These are phyloP conservation scores for bread wheat (Triticum aestivum) DNA, from an alignment of 176 grass and related monocot genomes.

Conservation along the genomic window DNA sequence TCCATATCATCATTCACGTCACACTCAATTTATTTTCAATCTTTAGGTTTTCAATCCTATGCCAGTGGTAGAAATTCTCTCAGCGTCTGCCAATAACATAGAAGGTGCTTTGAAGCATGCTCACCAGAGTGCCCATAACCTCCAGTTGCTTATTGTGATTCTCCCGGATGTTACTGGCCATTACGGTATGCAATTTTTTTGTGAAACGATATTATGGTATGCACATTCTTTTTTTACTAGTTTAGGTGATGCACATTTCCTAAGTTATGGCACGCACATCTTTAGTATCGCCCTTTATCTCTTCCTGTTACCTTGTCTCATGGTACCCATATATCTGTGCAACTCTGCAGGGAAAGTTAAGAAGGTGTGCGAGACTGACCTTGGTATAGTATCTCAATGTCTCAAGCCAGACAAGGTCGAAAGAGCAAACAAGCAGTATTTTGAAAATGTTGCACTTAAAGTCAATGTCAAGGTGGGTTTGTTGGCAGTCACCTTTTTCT, in stretches of 20 bases:
- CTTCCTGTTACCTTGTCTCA: background rate
- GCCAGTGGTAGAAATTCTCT: conserved; percentile 19
- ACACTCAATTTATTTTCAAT: background rate
- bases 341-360: conserved; percentile 66
- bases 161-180: conserved; percentile 47
- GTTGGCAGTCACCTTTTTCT: background rate
- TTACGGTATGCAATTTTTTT: conserved; percentile 46
- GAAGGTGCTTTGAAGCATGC: conserved; percentile 51
- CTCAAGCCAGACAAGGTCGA: conserved; percentile 31
- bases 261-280: background rate
- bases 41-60: conserved; percentile 50
- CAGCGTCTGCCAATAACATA: conserved; percentile 23
- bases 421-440: conserved; percentile 50
- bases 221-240: background rate
- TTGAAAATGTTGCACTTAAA: conserved; percentile 77
- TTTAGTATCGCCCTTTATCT: background rate
- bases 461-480: conserved; percentile 81
- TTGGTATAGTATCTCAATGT: conserved; percentile 83
- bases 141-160: conserved; percentile 66
- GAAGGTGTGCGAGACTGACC: conserved; percentile 72
- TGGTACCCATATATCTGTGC: background rate
- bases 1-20: background rate
- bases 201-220: background rate
- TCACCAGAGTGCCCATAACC: conserved; percentile 12
- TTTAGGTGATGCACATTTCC: background rate